Conservation (phyloP, 2,329 filamentous ascomycete species). For the Paraconiothyrium sp. region DNA sequence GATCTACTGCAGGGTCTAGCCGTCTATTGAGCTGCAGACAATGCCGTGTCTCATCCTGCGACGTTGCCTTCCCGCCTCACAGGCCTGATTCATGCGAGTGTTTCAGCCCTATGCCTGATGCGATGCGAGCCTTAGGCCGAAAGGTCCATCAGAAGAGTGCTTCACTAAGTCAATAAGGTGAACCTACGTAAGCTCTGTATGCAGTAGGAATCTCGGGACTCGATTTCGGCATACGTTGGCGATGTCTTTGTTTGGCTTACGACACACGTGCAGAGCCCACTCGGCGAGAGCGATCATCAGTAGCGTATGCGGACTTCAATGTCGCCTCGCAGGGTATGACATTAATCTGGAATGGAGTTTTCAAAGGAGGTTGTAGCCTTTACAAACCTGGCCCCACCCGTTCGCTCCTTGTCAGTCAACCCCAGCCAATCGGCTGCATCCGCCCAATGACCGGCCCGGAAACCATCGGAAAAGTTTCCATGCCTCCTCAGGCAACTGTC, state of each 20-base stretch:
- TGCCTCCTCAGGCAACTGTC: not conserved
- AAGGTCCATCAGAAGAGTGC: not conserved
- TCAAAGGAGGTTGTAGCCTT: too few species aligned
- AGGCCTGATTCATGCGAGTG: not conserved
- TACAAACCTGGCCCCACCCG: not conserved
- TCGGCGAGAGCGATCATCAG: too few species aligned
- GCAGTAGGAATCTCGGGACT: too few species aligned
- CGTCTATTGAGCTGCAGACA: not conserved
- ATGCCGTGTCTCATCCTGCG: constrained; percentile 3
- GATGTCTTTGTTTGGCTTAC: too few species aligned
- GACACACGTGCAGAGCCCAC: too few species aligned
- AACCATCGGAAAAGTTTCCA: constrained; percentile 12
- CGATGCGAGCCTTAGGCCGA: not conserved
- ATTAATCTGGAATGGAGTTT: too few species aligned
- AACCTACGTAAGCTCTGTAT: not conserved
- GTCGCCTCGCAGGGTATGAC: too few species aligned
- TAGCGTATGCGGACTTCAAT: too few species aligned
- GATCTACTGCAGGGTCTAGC: not conserved
- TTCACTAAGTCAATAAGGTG: not conserved
- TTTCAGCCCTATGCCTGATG: not conserved
- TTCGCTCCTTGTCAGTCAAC: not conserved
- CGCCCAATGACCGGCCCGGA: not conserved
- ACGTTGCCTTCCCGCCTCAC: not conserved
- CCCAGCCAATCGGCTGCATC: constrained; percentile 2
- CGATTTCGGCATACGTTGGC: too few species aligned